Evolutionary conservation across 345 rosid genomes (phyloP).

Genomic region (Pseudoturritis turrita): DNA sequence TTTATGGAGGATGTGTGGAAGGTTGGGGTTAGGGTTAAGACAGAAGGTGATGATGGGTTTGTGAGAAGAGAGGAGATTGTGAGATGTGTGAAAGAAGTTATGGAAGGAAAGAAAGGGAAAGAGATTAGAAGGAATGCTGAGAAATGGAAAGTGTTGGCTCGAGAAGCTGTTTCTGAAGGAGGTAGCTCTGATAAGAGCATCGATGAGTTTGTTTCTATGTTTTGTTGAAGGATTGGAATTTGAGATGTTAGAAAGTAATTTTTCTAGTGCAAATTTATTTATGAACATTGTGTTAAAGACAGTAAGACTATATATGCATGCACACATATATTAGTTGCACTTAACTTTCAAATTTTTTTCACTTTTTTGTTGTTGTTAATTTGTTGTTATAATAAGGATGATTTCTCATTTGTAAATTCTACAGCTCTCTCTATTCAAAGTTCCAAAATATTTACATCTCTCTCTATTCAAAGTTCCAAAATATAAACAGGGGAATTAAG

Average conservation of each 20-base stretch:
- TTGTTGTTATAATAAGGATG: not conserved
- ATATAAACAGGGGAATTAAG: not conserved
- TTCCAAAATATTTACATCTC: too few species aligned
- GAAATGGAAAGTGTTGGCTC: slow-evolving; percentile 52
- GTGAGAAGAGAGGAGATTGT: slow-evolving; percentile 43
- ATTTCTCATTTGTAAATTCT: not conserved
- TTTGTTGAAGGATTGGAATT: not conserved
- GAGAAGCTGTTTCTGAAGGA: slow-evolving; percentile 44
- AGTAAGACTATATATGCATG: not conserved
- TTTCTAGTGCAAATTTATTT: not conserved
- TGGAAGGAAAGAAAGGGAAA: slow-evolving; percentile 41
- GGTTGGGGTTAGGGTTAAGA: slow-evolving; percentile 39
- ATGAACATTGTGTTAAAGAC: not conserved
- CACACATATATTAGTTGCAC: not conserved
- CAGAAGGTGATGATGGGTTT: slow-evolving; percentile 28
- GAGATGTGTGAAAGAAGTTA: slow-evolving; percentile 44
- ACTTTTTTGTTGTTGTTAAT: not conserved
- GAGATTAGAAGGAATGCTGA: slow-evolving; percentile 39
- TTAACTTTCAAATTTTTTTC: not conserved
- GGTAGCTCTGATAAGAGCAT: slow-evolving; percentile 53
- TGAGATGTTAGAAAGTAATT: not conserved
- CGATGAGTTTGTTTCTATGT: slow-evolving; percentile 34
- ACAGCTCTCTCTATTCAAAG: too few species aligned
- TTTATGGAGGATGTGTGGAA: slow-evolving; percentile 42
- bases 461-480: not conserved